Evolutionary conservation across 2,329 filamentous ascomycete genomes (phyloP).

Genomic region (Alternaria burnsii): DNA sequence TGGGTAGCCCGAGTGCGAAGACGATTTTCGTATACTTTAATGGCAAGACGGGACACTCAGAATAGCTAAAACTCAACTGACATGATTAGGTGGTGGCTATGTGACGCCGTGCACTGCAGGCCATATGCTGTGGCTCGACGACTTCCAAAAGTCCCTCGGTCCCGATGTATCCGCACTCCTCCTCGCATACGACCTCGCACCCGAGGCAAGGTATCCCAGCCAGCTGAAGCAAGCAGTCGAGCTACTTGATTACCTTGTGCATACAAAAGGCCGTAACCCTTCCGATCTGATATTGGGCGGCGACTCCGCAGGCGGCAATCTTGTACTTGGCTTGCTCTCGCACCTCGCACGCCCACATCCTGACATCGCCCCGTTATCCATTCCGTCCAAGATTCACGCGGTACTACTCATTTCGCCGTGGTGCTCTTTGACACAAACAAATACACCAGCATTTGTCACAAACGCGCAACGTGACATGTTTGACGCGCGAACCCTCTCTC

Average conservation of each 20-base stretch:
- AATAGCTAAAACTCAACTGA: conserved; percentile 8
- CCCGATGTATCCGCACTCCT: conserved; percentile 61
- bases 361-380: conserved; percentile 54
- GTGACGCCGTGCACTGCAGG: conserved; percentile 57
- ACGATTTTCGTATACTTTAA: conserved; percentile 59
- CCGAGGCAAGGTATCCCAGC: conserved; percentile 56
- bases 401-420: conserved; percentile 67
- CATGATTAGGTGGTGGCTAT: conserved; percentile 64
- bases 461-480: conserved; percentile 64
- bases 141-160: conserved; percentile 56
- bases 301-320: conserved; percentile 64
- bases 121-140: conserved; percentile 60
- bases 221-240: conserved; percentile 59
- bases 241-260: conserved; percentile 55
- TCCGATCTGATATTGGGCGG: conserved; percentile 58
- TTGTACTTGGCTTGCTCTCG: conserved; percentile 57
- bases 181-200: conserved; percentile 67
- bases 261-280: conserved; percentile 47
- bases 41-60: conserved; percentile 38
- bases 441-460: conserved; percentile 52
- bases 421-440: conserved; percentile 59
- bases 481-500: conserved; percentile 47
- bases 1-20: conserved; percentile 51
- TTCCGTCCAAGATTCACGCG: conserved; percentile 58
- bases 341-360: conserved; percentile 67